phyloP scores from a whole-genome alignment of 805 yeast genomes.

The Monosporozyma solicola region DNA sequence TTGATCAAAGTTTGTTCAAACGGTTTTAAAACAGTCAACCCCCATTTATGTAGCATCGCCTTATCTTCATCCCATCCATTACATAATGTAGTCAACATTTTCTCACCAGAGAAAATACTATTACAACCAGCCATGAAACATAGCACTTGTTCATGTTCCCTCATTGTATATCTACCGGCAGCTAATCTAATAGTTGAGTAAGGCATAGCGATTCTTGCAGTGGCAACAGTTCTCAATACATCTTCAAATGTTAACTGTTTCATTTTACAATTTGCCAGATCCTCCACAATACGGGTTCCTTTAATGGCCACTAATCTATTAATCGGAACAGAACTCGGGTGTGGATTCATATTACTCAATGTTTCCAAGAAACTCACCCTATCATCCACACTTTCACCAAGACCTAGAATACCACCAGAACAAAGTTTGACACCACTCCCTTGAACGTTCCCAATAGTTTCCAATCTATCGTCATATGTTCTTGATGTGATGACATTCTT shows the following conservation, averaged over 20 bases:
- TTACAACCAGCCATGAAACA: constrained; percentile 74
- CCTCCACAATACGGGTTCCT: constrained; percentile 68
- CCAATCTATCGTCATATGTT: constrained; percentile 58
- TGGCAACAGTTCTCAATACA: constrained; percentile 60
- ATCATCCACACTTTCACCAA: constrained; percentile 67
- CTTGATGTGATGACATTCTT: constrained; percentile 45
- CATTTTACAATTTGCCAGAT: constrained; percentile 33
- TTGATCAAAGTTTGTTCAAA: constrained; percentile 15
- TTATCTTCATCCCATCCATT: constrained; percentile 80
- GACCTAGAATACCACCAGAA: constrained; percentile 72
- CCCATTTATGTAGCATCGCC: constrained; percentile 61
- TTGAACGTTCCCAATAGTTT: constrained; percentile 57
- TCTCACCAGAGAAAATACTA: constrained; percentile 74
- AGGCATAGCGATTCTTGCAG: constrained; percentile 72
- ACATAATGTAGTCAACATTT: constrained; percentile 75
- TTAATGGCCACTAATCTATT: constrained; percentile 69
- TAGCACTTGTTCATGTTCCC: constrained; percentile 62
- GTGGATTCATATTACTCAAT: constrained; percentile 56
- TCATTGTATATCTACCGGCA: constrained; percentile 77
- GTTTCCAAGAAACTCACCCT: constrained; percentile 62
- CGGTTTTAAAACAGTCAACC: constrained; percentile 48
- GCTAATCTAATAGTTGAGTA: constrained; percentile 61
- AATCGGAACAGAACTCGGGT: constrained; percentile 78
- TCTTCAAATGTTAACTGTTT: constrained; percentile 49
- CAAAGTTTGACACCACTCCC: constrained; percentile 59